Conservation (phyloP, 1,284 basidiomycete genomes). For the Microbotryum lychnidis-dioicae region DNA sequence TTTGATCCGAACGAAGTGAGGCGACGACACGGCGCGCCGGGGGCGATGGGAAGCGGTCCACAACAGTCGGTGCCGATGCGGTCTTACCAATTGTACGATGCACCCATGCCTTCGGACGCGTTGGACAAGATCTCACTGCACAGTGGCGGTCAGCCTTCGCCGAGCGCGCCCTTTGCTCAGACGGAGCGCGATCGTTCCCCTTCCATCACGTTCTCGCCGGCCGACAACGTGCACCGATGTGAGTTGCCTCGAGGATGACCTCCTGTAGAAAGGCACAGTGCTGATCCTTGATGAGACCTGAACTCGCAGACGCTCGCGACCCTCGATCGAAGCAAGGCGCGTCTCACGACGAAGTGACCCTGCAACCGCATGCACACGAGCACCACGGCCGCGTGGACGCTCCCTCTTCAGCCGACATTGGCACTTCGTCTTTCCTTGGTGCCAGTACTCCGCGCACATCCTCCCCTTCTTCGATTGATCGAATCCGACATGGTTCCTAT, state of each 20-base stretch:
- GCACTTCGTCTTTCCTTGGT: neutral
- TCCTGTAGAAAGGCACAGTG: neutral
- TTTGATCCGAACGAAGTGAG: conserved; percentile 3
- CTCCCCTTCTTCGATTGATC: neutral
- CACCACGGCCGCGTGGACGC: neutral
- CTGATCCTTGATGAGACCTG: neutral
- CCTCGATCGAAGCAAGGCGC: conserved; percentile 1
- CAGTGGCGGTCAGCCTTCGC: conserved; percentile 10
- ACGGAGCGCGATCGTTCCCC: conserved; percentile 4
- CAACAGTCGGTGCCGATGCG: conserved; percentile 43
- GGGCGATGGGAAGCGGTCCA: conserved; percentile 22
- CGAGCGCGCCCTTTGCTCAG: neutral
- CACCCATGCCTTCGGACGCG: conserved; percentile 49
- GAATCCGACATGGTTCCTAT: neutral
- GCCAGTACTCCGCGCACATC: neutral
- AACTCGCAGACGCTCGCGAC: conserved; percentile 4
- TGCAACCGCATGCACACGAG: neutral
- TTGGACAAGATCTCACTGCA: conserved; percentile 31
- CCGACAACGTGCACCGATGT: conserved; percentile 21
- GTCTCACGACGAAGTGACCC: neutral
- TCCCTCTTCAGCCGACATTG: conserved; percentile 5
- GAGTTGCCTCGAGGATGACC: neutral
- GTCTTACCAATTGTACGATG: conserved; percentile 72
- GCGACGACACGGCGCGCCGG: conserved; percentile 17
- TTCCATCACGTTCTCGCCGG: conserved; percentile 19